phyloP scores from a whole-genome alignment of 371 early-diverging fungal species.

The Nematocida ironsii region DNA sequence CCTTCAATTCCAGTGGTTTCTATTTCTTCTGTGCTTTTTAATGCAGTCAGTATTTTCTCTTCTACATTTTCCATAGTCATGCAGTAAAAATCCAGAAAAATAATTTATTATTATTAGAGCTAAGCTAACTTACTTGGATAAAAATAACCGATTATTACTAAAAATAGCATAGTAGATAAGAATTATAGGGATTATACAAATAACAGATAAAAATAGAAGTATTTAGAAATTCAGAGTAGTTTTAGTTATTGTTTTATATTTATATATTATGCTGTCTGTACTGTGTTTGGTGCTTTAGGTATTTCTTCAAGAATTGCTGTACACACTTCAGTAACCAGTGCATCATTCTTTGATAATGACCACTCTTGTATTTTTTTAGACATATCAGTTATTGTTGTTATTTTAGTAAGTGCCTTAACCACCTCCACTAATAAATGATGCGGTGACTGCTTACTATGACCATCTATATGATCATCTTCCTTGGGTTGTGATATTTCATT shows the following conservation, averaged over 20 bases:
- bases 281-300: background rate
- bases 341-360: conserved; percentile 32
- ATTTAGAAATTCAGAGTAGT: background rate
- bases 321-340: conserved; percentile 6
- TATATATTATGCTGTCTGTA: background rate
- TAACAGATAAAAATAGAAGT: background rate
- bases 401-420: conserved; percentile 14
- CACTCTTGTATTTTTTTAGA: conserved; percentile 40
- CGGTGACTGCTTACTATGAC: too few relatives aligned
- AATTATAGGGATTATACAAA: too few relatives aligned
- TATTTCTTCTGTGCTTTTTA: conserved; percentile 19
- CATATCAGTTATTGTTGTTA: conserved; percentile 18
- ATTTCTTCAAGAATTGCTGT: conserved; percentile 12
- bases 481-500: background rate
- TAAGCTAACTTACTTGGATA: too few relatives aligned
- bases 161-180: too few relatives aligned
- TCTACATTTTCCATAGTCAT: conserved; percentile 27
- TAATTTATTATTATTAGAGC: conserved; percentile 6
- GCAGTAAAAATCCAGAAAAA: background rate
- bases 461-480: background rate
- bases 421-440: conserved; percentile 12
- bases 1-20: conserved; percentile 18
- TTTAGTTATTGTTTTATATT: background rate
- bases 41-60: background rate
- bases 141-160: too few relatives aligned